A percentile compares a stretch with the other conserved stretches of the same genome.
Evolutionary conservation across 495 filamentous ascomycete species (phyloP).

Genomic region (Hypoxylon crocopeplum): DNA sequence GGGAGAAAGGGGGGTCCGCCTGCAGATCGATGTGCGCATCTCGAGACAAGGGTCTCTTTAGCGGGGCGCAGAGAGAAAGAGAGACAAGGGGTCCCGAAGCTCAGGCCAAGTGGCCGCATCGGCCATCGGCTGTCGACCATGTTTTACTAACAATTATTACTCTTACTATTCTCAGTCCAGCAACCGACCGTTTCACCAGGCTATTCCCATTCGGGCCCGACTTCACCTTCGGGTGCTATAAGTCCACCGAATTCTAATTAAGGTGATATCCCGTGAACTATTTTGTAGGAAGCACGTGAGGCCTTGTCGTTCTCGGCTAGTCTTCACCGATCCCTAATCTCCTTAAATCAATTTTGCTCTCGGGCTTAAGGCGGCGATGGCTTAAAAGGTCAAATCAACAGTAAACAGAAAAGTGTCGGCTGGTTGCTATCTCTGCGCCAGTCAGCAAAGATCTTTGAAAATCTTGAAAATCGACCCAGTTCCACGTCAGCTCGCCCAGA

Average conservation of each 20-base stretch:
- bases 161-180: too few species aligned
- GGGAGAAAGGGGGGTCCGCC: neutral
- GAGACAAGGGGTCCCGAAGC: too few species aligned
- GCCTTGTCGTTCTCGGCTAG: conserved; percentile 25
- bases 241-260: conserved; percentile 21
- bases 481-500: conserved; percentile 24
- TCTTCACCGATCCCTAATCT: conserved; percentile 3
- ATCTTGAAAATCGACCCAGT: conserved; percentile 4
- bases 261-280: conserved; percentile 18
- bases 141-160: conserved; percentile 30
- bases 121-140: too few species aligned
- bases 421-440: neutral
- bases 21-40: conserved; percentile 37
- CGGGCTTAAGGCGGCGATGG: conserved; percentile 28
- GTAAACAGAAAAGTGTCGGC: neutral
- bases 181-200: too few species aligned
- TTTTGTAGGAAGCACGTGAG: conserved; percentile 23
- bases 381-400: neutral
- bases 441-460: too few species aligned
- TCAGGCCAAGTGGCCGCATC: conserved; percentile 16
- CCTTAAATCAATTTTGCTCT: conserved; percentile 3
- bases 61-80: conserved; percentile 8
- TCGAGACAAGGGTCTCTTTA: conserved; percentile 24
- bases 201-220: conserved; percentile 19
- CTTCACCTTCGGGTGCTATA: too few species aligned